Percentiles rank a stretch among this genome's conserved stretches.
These are phyloP conservation scores for Nicotiana undulata DNA, from an alignment of 257 asterid genomes.

Conservation along the genomic window DNA sequence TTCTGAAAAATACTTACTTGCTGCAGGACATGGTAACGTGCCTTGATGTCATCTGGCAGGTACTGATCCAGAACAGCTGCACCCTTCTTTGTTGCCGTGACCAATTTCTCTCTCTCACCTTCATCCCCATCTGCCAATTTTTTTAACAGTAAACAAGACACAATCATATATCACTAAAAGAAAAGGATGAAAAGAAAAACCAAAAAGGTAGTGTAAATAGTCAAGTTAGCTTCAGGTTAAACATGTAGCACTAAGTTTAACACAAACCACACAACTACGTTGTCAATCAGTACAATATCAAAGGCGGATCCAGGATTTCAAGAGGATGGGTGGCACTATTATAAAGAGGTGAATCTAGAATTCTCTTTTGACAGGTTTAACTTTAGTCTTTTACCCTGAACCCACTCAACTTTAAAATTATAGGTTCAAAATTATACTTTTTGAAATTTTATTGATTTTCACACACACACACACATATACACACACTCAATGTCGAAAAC, in stretches of 20 bases:
- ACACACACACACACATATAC: too few relatives aligned
- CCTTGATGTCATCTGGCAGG: conserved; percentile 67
- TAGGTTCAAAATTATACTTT: too few relatives aligned
- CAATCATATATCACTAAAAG: neutral
- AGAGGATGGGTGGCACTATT: too few relatives aligned
- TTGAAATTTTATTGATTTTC: too few relatives aligned
- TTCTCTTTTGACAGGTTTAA: too few relatives aligned
- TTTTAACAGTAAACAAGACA: neutral
- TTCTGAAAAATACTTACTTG: conserved; percentile 32
- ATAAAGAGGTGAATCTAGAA: too few relatives aligned
- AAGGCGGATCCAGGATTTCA: too few relatives aligned
- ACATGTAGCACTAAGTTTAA: neutral
- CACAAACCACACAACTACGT: neutral
- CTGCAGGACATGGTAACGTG: conserved; percentile 78
- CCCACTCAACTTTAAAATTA: too few relatives aligned
- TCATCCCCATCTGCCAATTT: conserved; percentile 12
- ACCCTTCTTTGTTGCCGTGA: conserved; percentile 70
- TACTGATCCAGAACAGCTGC: conserved; percentile 72
- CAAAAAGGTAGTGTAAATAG: neutral
- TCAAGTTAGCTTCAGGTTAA: neutral
- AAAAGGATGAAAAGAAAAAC: neutral
- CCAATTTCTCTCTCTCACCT: conserved; percentile 37
- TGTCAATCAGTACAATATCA: neutral
- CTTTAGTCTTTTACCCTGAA: too few relatives aligned
- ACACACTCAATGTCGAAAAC: too few relatives aligned